Percentiles rank a stretch among this genome's conserved stretches.
phyloP scores from a whole-genome alignment of 306 rosid species.

The Oemleria cerasiformis region DNA sequence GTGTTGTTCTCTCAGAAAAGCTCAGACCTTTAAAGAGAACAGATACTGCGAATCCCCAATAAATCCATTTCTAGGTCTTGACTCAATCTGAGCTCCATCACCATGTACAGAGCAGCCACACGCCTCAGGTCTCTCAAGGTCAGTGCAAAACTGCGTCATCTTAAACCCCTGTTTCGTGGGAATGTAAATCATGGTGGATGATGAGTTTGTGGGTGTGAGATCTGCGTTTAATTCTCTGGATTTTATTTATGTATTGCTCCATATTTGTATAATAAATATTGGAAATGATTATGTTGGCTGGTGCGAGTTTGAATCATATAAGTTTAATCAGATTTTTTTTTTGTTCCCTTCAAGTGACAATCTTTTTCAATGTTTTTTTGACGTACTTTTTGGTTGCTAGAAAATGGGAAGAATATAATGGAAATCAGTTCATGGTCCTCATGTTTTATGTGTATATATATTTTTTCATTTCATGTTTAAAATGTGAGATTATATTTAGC shows the following conservation, averaged over 20 bases:
- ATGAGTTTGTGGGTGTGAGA: slow-evolving; percentile 17
- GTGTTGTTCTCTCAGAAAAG: not conserved
- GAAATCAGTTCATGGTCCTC: slow-evolving; percentile 18
- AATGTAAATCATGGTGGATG: not conserved
- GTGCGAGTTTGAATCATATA: not conserved
- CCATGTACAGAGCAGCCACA: slow-evolving; percentile 77
- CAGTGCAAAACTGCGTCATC: slow-evolving; percentile 6
- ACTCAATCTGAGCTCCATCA: slow-evolving; percentile 9
- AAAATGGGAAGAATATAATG: slow-evolving; percentile 11
- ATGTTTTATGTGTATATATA: not conserved
- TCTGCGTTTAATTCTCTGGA: slow-evolving; percentile 7
- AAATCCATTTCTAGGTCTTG: slow-evolving; percentile 26
- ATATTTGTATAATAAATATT: not conserved
- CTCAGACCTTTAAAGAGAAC: not conserved
- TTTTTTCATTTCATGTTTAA: not conserved
- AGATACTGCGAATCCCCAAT: slow-evolving; percentile 6
- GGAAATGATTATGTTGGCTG: not conserved
- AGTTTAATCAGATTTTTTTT: not conserved
- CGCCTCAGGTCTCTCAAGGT: slow-evolving; percentile 76
- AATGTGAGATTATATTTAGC: not conserved
- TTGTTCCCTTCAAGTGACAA: not conserved
- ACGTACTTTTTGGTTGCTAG: slow-evolving; percentile 11
- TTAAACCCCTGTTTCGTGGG: slow-evolving; percentile 5
- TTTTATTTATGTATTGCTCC: not conserved
- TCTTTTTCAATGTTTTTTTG: slow-evolving; percentile 1